Conservation (phyloP, 306 rosid genomes). For the Lagenaria siceraria region DNA sequence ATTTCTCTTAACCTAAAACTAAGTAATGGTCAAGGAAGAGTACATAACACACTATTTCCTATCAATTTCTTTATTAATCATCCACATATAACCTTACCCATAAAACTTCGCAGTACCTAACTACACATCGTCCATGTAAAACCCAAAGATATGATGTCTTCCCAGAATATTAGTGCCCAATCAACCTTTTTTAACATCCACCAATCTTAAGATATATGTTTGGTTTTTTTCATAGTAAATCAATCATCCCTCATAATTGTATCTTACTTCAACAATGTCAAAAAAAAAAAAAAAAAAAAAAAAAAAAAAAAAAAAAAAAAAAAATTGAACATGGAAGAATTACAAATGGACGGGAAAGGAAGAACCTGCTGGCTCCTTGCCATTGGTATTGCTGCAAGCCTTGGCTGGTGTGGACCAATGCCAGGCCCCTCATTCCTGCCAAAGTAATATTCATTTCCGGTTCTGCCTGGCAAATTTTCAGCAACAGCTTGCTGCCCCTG, state of each 20-base stretch:
- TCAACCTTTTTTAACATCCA: not conserved
- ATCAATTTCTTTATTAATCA: not conserved
- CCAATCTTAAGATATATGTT: too few relatives aligned
- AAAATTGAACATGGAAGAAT: not conserved
- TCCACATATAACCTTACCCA: not conserved
- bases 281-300: not conserved
- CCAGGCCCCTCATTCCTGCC: conserved; percentile 47
- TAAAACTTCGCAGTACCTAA: not conserved
- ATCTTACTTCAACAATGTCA: not conserved
- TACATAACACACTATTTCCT: not conserved
- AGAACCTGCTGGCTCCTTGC: conserved; percentile 66
- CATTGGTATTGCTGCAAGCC: conserved; percentile 54
- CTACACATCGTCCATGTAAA: not conserved
- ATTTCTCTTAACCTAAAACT: not conserved
- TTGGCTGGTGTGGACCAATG: conserved; percentile 52
- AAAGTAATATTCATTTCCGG: conserved; percentile 53
- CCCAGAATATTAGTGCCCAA: not conserved
- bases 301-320: not conserved
- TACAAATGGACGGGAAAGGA: not conserved
- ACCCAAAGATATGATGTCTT: not conserved
- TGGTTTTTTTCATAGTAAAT: not conserved
- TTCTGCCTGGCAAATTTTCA: conserved; percentile 40
- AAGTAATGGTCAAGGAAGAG: not conserved
- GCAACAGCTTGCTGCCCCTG: conserved; percentile 53
- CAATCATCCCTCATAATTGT: not conserved